Conservation (phyloP, 176 grass and related monocot genomes). For the Bonia amplexicaulis region DNA sequence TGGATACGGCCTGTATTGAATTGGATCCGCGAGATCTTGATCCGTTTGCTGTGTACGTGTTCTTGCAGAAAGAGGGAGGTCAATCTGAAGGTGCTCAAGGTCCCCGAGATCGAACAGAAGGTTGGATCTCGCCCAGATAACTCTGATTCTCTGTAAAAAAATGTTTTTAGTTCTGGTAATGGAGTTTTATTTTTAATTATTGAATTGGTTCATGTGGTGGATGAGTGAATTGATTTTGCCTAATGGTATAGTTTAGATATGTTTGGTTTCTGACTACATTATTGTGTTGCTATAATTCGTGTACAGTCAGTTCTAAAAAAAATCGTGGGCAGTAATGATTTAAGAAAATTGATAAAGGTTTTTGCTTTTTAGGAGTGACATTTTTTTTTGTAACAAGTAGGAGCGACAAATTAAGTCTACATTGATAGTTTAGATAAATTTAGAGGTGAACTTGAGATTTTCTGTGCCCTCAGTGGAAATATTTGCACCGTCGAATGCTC, state of each 20-base stretch:
- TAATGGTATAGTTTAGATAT: background rate
- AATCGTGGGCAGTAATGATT: background rate
- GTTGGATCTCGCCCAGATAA: slow-evolving; percentile 52
- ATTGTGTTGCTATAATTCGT: background rate
- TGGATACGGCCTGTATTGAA: background rate
- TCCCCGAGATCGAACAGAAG: slow-evolving; percentile 99
- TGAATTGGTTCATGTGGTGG: slow-evolving; percentile 7
- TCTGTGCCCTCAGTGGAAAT: background rate
- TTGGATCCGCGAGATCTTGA: slow-evolving; percentile 30
- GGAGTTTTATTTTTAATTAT: background rate
- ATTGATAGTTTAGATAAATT: background rate
- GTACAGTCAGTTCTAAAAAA: background rate
- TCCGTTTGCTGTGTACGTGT: background rate
- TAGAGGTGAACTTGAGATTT: background rate
- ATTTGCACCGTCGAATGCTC: background rate
- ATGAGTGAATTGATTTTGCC: background rate
- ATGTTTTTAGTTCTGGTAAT: background rate
- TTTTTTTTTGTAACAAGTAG: no score
- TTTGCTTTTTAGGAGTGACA: background rate
- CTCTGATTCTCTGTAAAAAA: background rate
- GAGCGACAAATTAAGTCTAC: background rate
- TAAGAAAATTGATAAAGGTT: background rate
- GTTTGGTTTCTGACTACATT: slow-evolving; percentile 3
- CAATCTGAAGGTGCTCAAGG: slow-evolving; percentile 99
- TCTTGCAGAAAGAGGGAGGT: slow-evolving; percentile 92